Conservation (phyloP, 176 grass and related monocot genomes). For the Musa schizocarpa region DNA sequence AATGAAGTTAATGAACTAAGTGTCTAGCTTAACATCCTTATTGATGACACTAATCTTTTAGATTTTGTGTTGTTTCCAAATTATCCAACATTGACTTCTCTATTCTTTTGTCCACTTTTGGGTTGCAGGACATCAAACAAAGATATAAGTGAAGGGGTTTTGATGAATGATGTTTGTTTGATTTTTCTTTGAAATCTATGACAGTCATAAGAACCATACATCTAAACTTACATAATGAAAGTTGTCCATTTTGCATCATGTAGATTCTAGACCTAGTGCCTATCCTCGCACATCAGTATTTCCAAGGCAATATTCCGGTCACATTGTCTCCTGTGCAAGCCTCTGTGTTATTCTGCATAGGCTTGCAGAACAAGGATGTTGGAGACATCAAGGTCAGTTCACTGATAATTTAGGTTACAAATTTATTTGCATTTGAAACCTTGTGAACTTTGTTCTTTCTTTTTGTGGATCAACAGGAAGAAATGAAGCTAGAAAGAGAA, state of each 20-base stretch:
- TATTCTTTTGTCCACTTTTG: background rate
- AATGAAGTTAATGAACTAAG: no score
- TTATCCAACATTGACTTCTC: background rate
- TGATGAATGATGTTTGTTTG: no score
- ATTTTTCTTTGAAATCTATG: background rate
- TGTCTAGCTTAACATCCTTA: no score
- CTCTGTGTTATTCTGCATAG: conserved; percentile 81
- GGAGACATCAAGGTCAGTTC: conserved; percentile 51
- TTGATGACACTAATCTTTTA: no score
- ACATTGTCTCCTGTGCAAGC: conserved; percentile 59
- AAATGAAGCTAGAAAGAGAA: conserved; percentile 82
- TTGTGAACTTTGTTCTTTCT: conserved; percentile 2
- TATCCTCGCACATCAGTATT: conserved; percentile 76
- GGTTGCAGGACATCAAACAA: background rate
- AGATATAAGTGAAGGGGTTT: background rate
- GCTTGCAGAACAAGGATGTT: conserved; percentile 81
- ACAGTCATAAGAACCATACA: background rate
- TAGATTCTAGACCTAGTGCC: conserved; percentile 96
- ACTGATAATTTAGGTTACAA: background rate
- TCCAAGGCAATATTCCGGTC: conserved; percentile 80
- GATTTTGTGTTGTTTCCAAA: no score
- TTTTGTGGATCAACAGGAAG: conserved; percentile 41
- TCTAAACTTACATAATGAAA: background rate
- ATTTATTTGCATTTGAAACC: no score
- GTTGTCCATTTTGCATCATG: conserved; percentile 6